Evolutionary conservation across 495 filamentous ascomycete genomes (phyloP).

Genomic region (Penicillium odoratum): DNA sequence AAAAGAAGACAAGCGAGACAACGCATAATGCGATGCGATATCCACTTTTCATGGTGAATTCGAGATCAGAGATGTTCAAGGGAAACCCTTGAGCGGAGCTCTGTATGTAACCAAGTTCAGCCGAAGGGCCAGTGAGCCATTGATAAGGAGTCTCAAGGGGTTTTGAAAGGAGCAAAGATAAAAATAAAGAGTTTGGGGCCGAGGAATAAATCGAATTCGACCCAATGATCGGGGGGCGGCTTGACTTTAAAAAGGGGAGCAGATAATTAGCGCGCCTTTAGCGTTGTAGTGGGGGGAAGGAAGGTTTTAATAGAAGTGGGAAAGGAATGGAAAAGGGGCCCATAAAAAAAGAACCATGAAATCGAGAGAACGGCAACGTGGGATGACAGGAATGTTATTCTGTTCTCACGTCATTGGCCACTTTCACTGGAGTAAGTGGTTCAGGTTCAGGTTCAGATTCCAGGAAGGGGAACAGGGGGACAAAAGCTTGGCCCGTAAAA

Average conservation of each 20-base stretch:
- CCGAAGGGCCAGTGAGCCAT: constrained; percentile 13
- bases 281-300: not conserved
- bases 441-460: constrained; percentile 7
- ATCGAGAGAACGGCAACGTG: constrained; percentile 3
- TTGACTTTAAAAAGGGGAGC: not conserved
- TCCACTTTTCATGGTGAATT: constrained; percentile 40
- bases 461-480: constrained; percentile 6
- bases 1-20: constrained; percentile 30
- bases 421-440: constrained; percentile 6
- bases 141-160: not conserved
- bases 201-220: not conserved
- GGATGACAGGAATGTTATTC: constrained; percentile 15
- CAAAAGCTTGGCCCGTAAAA: too few species aligned
- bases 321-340: not conserved
- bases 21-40: constrained; percentile 37
- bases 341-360: not conserved
- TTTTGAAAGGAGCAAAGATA: not conserved
- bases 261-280: not conserved
- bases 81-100: constrained; percentile 11
- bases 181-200: not conserved
- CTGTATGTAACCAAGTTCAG: constrained; percentile 15
- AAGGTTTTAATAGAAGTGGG: not conserved
- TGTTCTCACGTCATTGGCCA: constrained; percentile 20
- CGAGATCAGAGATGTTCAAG: constrained; percentile 6
- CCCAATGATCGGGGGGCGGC: not conserved